phyloP scores from a whole-genome alignment of 805 yeast genomes.

The Pichia eremophila region DNA sequence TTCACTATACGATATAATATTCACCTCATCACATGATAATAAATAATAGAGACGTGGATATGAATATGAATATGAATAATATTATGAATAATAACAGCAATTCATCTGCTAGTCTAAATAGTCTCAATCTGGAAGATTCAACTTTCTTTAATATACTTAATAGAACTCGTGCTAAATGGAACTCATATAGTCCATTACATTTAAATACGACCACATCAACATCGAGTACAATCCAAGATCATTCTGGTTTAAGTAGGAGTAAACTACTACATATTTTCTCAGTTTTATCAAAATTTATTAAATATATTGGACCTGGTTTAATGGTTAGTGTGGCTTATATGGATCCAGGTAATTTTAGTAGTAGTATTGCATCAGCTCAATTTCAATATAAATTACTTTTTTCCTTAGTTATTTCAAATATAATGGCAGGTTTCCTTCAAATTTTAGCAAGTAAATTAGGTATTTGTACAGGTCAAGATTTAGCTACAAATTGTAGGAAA shows the following conservation, averaged over 20 bases:
- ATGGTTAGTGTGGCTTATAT: conserved; percentile 93
- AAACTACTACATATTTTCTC: not conserved
- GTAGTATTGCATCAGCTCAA: conserved; percentile 77
- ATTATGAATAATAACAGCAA: not conserved
- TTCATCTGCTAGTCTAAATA: not conserved
- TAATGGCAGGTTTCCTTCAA: conserved; percentile 83
- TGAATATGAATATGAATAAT: too few relatives aligned
- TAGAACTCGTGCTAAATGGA: not conserved
- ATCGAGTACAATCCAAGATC: too few relatives aligned
- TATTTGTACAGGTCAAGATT: conserved; percentile 85
- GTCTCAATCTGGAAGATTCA: not conserved
- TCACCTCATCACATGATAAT: too few relatives aligned
- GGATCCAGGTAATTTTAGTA: conserved; percentile 97
- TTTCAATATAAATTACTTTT: conserved; percentile 73
- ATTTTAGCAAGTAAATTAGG: conserved; percentile 81
- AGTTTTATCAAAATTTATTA: conserved; percentile 28
- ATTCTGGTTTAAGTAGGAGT: too few relatives aligned
- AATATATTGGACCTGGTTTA: conserved; percentile 82
- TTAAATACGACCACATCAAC: not conserved
- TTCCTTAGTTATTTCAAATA: conserved; percentile 67
- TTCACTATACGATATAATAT: too few relatives aligned
- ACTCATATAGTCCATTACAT: not conserved
- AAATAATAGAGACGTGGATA: too few relatives aligned
- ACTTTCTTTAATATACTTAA: not conserved
- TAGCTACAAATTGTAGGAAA: conserved; percentile 78